These are phyloP conservation scores for Trametes cinnabarina DNA, from an alignment of 768 basidiomycete species.

Conservation along the genomic window DNA sequence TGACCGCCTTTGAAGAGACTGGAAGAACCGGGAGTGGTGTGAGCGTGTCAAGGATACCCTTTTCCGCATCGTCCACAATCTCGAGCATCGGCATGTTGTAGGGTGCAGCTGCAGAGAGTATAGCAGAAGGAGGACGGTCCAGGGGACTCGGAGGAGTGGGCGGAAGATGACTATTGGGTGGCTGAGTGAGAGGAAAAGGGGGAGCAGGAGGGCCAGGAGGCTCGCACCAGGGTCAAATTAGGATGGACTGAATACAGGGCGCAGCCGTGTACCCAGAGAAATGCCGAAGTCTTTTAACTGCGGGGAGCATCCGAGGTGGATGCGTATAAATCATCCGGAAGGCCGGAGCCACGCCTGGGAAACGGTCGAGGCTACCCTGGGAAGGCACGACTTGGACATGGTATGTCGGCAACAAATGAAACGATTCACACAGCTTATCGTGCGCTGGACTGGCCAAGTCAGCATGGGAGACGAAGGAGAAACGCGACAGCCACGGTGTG, in stretches of 20 bases:
- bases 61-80: conserved; percentile 31
- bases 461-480: conserved; percentile 12
- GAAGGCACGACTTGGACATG: conserved; percentile 19
- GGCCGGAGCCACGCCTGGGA: conserved; percentile 21
- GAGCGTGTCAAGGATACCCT: conserved; percentile 26
- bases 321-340: conserved; percentile 29
- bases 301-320: conserved; percentile 29
- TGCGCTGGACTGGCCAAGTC: conserved; percentile 11
- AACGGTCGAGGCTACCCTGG: conserved; percentile 22
- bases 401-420: conserved; percentile 18
- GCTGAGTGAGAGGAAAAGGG: conserved; percentile 1
- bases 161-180: neutral
- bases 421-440: conserved; percentile 27
- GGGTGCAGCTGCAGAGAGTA: neutral
- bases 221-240: conserved; percentile 21
- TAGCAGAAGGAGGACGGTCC: neutral
- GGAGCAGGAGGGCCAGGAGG: conserved; percentile 2
- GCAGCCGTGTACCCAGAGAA: conserved; percentile 27
- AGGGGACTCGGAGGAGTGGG: neutral
- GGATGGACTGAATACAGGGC: conserved; percentile 23
- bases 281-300: conserved; percentile 29
- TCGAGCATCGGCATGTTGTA: conserved; percentile 22
- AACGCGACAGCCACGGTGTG: neutral
- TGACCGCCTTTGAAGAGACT: conserved; percentile 11
- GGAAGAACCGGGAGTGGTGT: conserved; percentile 14